Evolutionary conservation across 495 filamentous ascomycete species (phyloP).

Genomic region (Annulohypoxylon nitens): DNA sequence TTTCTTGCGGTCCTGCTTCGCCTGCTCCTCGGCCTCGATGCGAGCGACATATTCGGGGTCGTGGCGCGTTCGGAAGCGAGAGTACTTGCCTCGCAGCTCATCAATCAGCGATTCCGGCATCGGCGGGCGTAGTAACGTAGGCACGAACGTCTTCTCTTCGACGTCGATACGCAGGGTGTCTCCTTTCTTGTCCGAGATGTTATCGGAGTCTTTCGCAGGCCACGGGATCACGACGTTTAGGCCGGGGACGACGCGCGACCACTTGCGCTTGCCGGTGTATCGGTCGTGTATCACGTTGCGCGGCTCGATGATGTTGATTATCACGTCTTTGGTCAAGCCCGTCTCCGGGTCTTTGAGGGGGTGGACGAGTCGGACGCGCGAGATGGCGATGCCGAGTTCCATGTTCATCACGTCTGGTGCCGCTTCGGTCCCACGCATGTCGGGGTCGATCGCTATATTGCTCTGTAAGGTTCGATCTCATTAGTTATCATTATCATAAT

Average conservation of each 20-base stretch:
- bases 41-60: conserved; percentile 73
- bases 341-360: conserved; percentile 74
- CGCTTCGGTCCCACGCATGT: not conserved
- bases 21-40: conserved; percentile 72
- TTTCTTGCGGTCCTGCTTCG: conserved; percentile 67
- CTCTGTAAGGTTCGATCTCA: conserved; percentile 11
- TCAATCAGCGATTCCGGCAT: conserved; percentile 84
- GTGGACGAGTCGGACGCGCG: conserved; percentile 82
- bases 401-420: conserved; percentile 21
- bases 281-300: conserved; percentile 60
- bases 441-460: conserved; percentile 28
- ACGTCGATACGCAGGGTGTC: conserved; percentile 85
- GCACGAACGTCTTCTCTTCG: conserved; percentile 79
- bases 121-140: conserved; percentile 79
- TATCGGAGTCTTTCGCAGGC: conserved; percentile 66
- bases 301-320: conserved; percentile 76
- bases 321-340: conserved; percentile 73
- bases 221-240: conserved; percentile 78
- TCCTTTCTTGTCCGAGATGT: conserved; percentile 65
- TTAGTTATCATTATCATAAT: not conserved
- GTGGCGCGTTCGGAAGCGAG: conserved; percentile 84
- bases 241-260: conserved; percentile 68
- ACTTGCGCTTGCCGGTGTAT: conserved; percentile 57
- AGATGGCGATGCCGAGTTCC: conserved; percentile 69
- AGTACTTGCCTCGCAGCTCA: conserved; percentile 89